Evolutionary conservation across 108 stramenopile species (phyloP), one percentile per base, ranked within the genome.

Genomic region (Discostella pseudostelligera): DNA sequence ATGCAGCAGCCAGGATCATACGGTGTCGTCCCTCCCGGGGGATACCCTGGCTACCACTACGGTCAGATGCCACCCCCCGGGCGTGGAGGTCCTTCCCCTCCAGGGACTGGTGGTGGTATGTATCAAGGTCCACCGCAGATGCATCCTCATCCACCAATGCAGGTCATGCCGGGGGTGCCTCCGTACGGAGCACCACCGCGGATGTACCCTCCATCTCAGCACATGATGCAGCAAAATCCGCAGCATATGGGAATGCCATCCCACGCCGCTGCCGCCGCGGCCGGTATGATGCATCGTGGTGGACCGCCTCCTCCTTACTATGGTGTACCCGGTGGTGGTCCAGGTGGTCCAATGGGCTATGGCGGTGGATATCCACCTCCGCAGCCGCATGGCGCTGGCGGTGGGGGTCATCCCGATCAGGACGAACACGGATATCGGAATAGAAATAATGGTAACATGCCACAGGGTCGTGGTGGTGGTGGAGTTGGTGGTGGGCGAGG

Each of bases 301-400:
- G 70, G 76, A 10, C 66, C 70, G 14, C 81, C 77, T n/a, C 68
- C 40, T n/a, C 67, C 70, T 21, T 83, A 84, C 55, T 82, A 74
- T 59, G 43, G 24, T 24, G 40, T 20, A n/a, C 67, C 60, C 26
- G 40, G 51, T 2, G 62, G 62, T 32, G 62, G 26, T 20, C 47
- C 47, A n/a, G n/a, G n/a, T n/a, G n/a, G n/a, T 42, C 24, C 29
- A 26, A 39, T 44, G 60, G 60, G 25, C 44, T 69, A 53, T 35
- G 39, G 65, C n/a, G 47, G 59, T 65, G 49, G 73, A 29, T 47
- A 45, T 43, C 22, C 51, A 54, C 47, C n/a, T n/a, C n/a, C 49
- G 35, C 36, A 49, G 51, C 13, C 42, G 26, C 29, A 47, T 14
- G 53, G 64, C 35, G 51, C 54, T 0, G 35, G 28, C 24, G 67